A percentile compares a stretch with the other conserved stretches of the same genome.
Evolutionary conservation across 306 rosid species (phyloP).

Genomic region (Pueraria montana): DNA sequence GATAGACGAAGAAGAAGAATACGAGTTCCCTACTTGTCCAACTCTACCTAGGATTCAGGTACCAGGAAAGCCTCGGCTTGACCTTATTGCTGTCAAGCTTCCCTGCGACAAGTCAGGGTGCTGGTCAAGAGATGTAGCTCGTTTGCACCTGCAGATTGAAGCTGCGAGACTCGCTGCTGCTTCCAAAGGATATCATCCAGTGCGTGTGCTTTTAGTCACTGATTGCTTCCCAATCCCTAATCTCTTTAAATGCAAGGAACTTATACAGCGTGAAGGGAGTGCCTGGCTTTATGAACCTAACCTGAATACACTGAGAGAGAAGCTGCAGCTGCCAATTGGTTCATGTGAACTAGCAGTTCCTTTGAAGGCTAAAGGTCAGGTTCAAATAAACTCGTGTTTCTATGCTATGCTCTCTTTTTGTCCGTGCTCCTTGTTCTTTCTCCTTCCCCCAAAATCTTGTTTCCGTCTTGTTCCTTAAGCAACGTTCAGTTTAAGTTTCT

Average conservation of each 20-base stretch:
- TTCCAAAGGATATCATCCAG: conserved; percentile 73
- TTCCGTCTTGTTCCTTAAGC: not conserved
- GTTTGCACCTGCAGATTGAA: conserved; percentile 94
- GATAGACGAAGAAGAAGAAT: conserved; percentile 96
- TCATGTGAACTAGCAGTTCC: conserved; percentile 90
- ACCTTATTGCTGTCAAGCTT: conserved; percentile 87
- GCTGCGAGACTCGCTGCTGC: conserved; percentile 82
- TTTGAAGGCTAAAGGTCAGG: conserved; percentile 82
- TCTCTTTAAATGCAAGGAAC: conserved; percentile 81
- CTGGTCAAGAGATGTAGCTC: conserved; percentile 91
- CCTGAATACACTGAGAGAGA: conserved; percentile 68
- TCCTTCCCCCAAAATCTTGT: not conserved
- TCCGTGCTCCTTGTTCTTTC: conserved; percentile 2
- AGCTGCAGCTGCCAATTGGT: conserved; percentile 80
- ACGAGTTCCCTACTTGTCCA: conserved; percentile 86
- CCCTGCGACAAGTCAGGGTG: conserved; percentile 78
- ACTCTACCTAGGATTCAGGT: conserved; percentile 70
- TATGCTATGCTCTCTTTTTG: conserved; percentile 18
- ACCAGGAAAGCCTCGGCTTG: conserved; percentile 76
- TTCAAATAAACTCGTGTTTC: conserved; percentile 18
- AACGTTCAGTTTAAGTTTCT: not conserved
- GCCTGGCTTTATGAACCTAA: conserved; percentile 83
- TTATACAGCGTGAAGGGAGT: conserved; percentile 67
- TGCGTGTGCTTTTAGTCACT: conserved; percentile 76
- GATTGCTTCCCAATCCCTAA: conserved; percentile 82